Base-by-base conservation (phyloP, 2,329 filamentous ascomycete genomes). In the Shiraia sp. region DNA sequence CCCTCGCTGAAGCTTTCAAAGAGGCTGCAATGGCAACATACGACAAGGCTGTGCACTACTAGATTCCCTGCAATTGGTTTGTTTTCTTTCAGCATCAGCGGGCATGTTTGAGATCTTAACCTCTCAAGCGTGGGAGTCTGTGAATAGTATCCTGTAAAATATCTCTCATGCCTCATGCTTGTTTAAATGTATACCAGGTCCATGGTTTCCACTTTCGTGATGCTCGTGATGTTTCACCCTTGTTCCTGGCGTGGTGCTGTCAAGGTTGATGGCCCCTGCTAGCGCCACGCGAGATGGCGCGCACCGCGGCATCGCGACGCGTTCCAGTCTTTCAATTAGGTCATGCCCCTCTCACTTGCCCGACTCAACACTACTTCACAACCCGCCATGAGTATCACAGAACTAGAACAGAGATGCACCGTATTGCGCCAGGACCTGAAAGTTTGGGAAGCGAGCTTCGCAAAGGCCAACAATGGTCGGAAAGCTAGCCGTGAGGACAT, bases 21-120 rank as follows among this genome's bases (percentile, higher is more conserved):
- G 93, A 99, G 82, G 93, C 93, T 65, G 93, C 93, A 59, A 97
- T 99, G 93, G 88, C 90, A 50, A 96, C 92, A 36, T 90, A 95
- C 77, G 83, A 85, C 65, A 93, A 96, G 79, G 86, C 93, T 56
- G 96, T 99, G 71, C 93, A 99, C 79, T 95, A 87, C 75, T 99
- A 68, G 61, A 57, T 61, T 58, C 55, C 47, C 43, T 36, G 45
- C 54, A 58, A 47, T 57, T 56, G 45, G 47, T 51, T 51, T 48
- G 42, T 45, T 55, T 52, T 60, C 50, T 45, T 42, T 59, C 44
- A 56, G 62, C 59, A 67, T 66, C 52, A 66, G 61, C 60, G 62
- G 38, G 49, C 59, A 58, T 62, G 51, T 5, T 22, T 22, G 19
- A 22, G 19, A 57, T 52, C 50, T 56, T 62, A 51, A 57, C 59